Conservation (phyloP, 2,329 filamentous ascomycete genomes). For the Ramularia endophylla region DNA sequence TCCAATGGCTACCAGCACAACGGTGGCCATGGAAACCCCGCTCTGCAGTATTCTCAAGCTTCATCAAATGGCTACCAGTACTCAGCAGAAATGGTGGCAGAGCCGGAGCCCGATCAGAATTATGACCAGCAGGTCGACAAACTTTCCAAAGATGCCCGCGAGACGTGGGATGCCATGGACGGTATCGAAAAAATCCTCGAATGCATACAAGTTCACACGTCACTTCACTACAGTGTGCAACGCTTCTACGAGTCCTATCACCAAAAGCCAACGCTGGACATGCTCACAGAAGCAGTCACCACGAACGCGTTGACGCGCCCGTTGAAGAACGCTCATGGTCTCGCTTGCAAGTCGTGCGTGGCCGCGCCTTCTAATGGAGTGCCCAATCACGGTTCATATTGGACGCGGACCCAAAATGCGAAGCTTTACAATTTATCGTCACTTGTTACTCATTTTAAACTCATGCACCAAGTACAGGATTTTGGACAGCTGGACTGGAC, state of each 20-base stretch:
- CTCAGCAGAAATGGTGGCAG: neutral
- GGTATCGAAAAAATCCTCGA: slow-evolving; percentile 57
- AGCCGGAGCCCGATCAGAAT: slow-evolving; percentile 2
- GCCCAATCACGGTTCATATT: slow-evolving; percentile 30
- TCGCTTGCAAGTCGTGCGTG: slow-evolving; percentile 36
- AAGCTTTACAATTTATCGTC: slow-evolving; percentile 44
- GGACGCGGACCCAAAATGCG: slow-evolving; percentile 32
- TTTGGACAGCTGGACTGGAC: slow-evolving; percentile 48
- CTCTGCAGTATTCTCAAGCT: neutral
- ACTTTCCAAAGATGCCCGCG: slow-evolving; percentile 50
- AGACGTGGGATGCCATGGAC: slow-evolving; percentile 58
- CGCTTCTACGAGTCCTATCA: slow-evolving; percentile 54
- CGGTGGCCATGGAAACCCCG: neutral
- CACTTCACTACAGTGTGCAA: slow-evolving; percentile 58
- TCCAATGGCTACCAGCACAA: slow-evolving; percentile 4
- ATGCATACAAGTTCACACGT: slow-evolving; percentile 53
- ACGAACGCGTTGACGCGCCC: slow-evolving; percentile 37
- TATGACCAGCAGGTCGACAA: slow-evolving; percentile 18
- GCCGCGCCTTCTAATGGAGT: slow-evolving; percentile 19
- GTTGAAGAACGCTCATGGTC: slow-evolving; percentile 39
- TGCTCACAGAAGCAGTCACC: slow-evolving; percentile 45
- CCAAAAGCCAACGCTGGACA: slow-evolving; percentile 51
- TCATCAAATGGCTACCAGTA: slow-evolving; percentile 3
- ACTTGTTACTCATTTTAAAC: slow-evolving; percentile 55
- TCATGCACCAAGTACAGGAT: slow-evolving; percentile 45